Conservation (phyloP, 306 rosid species). For the Rubus idaeus region DNA sequence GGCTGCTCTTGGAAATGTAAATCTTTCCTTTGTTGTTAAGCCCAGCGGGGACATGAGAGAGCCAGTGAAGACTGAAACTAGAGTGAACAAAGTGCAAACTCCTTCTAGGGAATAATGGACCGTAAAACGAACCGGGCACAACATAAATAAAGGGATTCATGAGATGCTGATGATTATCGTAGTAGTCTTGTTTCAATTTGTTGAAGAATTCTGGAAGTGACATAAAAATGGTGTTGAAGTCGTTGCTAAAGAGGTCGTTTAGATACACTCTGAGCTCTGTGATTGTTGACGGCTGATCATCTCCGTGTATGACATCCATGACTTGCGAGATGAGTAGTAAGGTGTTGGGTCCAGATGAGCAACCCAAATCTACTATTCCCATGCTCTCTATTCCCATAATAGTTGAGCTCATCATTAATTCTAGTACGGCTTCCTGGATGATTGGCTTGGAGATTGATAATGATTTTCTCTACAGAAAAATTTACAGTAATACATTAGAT, state of each 20-base stretch:
- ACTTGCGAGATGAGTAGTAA: constrained; percentile 46
- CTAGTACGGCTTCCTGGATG: constrained; percentile 37
- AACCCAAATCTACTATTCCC: constrained; percentile 78
- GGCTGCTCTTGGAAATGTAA: constrained; percentile 64
- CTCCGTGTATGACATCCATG: constrained; percentile 20
- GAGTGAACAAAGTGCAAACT: constrained; percentile 60
- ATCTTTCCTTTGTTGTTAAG: constrained; percentile 62
- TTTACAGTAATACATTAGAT: not conserved
- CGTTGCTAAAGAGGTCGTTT: constrained; percentile 70
- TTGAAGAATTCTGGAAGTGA: constrained; percentile 61
- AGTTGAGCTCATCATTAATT: constrained; percentile 20
- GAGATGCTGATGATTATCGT: not conserved
- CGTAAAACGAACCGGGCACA: constrained; percentile 59
- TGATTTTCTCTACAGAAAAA: constrained; percentile 35
- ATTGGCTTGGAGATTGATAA: constrained; percentile 34
- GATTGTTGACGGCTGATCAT: not conserved
- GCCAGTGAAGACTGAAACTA: constrained; percentile 80
- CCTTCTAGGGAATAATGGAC: constrained; percentile 44
- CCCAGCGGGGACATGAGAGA: constrained; percentile 55
- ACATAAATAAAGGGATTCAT: constrained; percentile 37
- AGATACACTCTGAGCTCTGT: constrained; percentile 53
- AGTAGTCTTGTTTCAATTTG: constrained; percentile 2
- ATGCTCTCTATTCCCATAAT: constrained; percentile 36
- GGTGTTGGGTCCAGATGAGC: constrained; percentile 80
- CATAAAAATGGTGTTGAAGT: constrained; percentile 63